A percentile compares a stretch with the other conserved stretches of the same genome.
Evolutionary conservation across 305 asterid genomes (phyloP).

Genomic region (Rubia tinctorum): DNA sequence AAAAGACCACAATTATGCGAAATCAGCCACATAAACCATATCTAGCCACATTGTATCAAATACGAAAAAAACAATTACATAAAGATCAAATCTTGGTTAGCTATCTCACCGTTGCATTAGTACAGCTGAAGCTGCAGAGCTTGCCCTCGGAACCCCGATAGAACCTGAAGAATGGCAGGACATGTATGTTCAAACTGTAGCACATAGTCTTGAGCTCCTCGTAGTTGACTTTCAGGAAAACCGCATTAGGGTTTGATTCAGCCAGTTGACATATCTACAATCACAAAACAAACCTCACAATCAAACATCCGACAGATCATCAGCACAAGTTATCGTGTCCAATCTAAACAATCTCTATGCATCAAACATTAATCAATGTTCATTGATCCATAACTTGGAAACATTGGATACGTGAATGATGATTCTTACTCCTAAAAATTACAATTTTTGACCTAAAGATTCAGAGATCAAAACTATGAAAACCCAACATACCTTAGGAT

Average conservation of each 20-base stretch:
- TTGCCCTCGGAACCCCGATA: conserved; percentile 78
- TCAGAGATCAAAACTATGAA: not conserved
- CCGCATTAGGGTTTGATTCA: conserved; percentile 54
- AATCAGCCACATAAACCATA: too few species aligned
- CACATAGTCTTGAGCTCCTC: conserved; percentile 80
- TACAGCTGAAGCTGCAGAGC: conserved; percentile 85
- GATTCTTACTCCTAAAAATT: not conserved
- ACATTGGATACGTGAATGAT: too few species aligned
- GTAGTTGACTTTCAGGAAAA: conserved; percentile 39
- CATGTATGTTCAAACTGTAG: conserved; percentile 64
- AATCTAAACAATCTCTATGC: too few species aligned
- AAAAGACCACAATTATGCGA: too few species aligned
- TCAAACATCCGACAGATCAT: conserved; percentile 70
- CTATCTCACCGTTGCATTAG: conserved; percentile 75
- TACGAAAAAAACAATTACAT: not conserved
- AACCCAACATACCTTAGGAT: conserved; percentile 66
- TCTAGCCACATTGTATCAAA: too few species aligned
- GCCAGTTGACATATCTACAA: conserved; percentile 81
- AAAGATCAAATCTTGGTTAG: not conserved
- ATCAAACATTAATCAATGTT: too few species aligned
- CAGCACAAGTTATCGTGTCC: not conserved
- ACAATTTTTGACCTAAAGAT: not conserved
- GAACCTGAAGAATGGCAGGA: conserved; percentile 83
- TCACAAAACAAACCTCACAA: conserved; percentile 33
- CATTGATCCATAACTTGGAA: too few species aligned